Evolutionary conservation across 805 yeast species (phyloP), one percentile per base, ranked within the genome.

Genomic region (Ogataea sp.): DNA sequence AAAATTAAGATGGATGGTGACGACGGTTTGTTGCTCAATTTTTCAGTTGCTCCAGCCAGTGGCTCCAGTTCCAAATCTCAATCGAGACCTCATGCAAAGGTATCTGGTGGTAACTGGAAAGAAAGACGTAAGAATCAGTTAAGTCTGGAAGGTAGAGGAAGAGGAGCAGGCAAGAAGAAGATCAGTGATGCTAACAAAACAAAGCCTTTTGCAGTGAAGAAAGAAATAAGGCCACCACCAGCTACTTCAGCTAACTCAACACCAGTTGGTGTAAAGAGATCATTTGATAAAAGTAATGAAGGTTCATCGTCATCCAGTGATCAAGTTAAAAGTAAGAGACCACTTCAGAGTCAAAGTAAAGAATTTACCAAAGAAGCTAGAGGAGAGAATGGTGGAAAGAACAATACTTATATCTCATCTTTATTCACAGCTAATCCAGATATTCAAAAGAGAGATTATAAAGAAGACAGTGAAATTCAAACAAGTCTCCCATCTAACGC

Each of bases 101-200:
- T 78, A 2, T 65, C 73, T 2, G 90, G 90, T 28, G 95, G 94
- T 14, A 72, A 71, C 46, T 86, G 95, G 95, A 80, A 74, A 50
- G 94, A 86, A 41, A 71, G 95, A 45, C 66, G 93, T 49, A 76
- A 74, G 53, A 62, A 75, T 42, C 78, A 75, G 51, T 65, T 72
- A 50, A 58, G 69, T 39, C 53, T 67, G 29, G 65, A 65, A 47
- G 81, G 78, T 23, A 65, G 73, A 46, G 55, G 57, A 6, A 44
- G 62, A 35, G 48, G 44, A 17, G 13, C 10, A 17, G 18, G 8
- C 4, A 34, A 24, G 47, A 6, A 15, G 3, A 20, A 33, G 6
- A 33, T 18, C 4, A 25, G 30, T 26, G 37, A 42, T 16, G 40
- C 43, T 23, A 44, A 40, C 16, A 45, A 39, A 10, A 38, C 42